Evolutionary conservation across 805 yeast genomes (phyloP), one percentile per base, ranked within the genome.

Genomic region (Starmera quercuum): DNA sequence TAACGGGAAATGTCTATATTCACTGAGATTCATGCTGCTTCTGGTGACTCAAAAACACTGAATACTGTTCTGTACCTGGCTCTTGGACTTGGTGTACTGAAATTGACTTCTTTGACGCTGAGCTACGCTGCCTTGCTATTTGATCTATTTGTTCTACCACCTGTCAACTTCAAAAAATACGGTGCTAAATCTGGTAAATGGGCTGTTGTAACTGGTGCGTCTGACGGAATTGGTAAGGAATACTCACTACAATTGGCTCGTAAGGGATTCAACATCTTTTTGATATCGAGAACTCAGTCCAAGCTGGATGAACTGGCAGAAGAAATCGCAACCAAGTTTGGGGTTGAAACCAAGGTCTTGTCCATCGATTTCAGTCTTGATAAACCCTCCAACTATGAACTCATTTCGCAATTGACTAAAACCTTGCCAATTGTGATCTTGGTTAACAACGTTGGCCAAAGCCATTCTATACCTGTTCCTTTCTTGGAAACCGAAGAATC

Each of bases 141-240:
- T 15, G 88, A 83, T 42, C 56, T 79, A 32, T 81, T 75, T 50
- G 38, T 84, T 18, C 63, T 81, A 22, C 86, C 90, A 21, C 61
- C 78, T 7, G 75, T 58, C 19, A 51, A 64, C 47, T 79, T 70
- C 49, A 50, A 56, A 27, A 78, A 75, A 53, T 87, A 87, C 51
- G 95, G 96, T n/a, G 81, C 90, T 19, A 65, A 66, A 39, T 32
- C 44, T 11, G 82, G 81, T 19, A 66, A 73, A 26, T 92, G 96
- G 90, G 96, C 97, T n/a, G 83, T 92, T 21, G 73, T 92, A 13
- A 92, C 98, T 6, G 98, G 98, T 38, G 94, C 97, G 4, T 85
- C 97, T 31, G 97, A 92, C 56, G 98, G 98, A 23, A 82, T 92
- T 51, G 98, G 98, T 37, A 86, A 88, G 55, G 95, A 92, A 57